These are phyloP conservation scores for Neurospora sp. DNA, from an alignment of 495 filamentous ascomycete genomes.

Conservation along the genomic window DNA sequence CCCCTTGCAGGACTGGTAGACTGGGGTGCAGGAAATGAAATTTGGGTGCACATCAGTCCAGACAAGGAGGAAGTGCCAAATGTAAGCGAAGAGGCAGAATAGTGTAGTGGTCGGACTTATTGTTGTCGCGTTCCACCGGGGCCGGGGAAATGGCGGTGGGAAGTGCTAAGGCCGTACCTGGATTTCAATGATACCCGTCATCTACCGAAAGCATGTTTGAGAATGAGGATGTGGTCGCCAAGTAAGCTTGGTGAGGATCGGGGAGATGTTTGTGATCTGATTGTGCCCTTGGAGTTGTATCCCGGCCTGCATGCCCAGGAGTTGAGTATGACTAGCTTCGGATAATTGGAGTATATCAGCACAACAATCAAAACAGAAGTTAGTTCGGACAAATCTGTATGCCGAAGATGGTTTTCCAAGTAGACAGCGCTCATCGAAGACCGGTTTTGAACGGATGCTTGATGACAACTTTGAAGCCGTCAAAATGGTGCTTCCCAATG, in stretches of 20 bases:
- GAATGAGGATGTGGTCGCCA: neutral
- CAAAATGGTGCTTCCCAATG: neutral
- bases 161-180: neutral
- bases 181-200: neutral
- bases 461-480: neutral
- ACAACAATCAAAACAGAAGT: neutral
- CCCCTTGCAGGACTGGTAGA: constrained; percentile 21
- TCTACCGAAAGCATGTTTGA: neutral
- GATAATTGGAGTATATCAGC: neutral
- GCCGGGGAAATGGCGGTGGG: neutral
- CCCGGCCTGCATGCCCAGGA: neutral
- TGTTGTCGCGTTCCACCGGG: neutral
- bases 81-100: neutral
- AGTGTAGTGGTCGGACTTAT: neutral
- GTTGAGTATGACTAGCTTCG: neutral
- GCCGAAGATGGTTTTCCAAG: neutral
- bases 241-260: neutral
- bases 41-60: constrained; percentile 41
- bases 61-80: constrained; percentile 15
- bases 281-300: constrained; percentile 4
- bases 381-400: neutral
- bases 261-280: neutral
- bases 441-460: neutral
- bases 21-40: constrained; percentile 30
- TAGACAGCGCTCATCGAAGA: neutral